Evolutionary conservation across 306 rosid species (phyloP), one percentile per base, ranked within the genome.

Genomic region (Quercus rubra): DNA sequence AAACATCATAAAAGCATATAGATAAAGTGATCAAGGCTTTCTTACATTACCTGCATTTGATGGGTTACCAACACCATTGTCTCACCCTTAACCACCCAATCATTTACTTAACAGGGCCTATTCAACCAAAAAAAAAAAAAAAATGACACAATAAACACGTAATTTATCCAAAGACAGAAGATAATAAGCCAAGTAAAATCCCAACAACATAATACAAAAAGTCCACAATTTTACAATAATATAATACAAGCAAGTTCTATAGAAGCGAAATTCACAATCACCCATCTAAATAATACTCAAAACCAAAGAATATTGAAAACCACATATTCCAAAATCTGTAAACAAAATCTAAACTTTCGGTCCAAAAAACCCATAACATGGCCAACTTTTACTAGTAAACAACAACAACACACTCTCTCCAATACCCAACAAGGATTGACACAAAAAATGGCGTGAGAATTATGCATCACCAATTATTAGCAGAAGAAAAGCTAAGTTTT

Each of bases 21-120:
- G 46, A 51, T 74, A 28, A 55, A 76, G 28, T 70, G 21, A 3
- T 38, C 23, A 74, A 71, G 74, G 43, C 72, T 11, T 8, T 17
- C 67, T 33, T 20, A 80, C 80, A 79, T 71, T 89, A 93, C 98
- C 98, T 89, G 98, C 74, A 89, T 82, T 83, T 89, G 96, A 86
- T 90, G 90, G 76, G 94, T 83, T 57, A 89, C 88, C 77, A 90
- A 83, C 59, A 92, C 89, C 98, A 91, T 90, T 80, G 79, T 83
- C 87, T 86, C 83, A 78, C 17, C 83, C 83, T 77, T n/a, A 84
- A 75, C 81, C 84, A 74, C 87, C 88, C 75, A 78, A 86, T 74
- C 88, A 88, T 90, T 79, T 83, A 84, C 85, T 75, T 81, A 81
- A 78, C 70, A 46, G 70, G 52, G 71, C 85, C 93, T 89, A 80